A percentile compares a stretch with the other conserved stretches of the same genome.
These are phyloP conservation scores for Metschnikowia baotianmanensis DNA, from an alignment of 805 yeast species.

Conservation along the genomic window DNA sequence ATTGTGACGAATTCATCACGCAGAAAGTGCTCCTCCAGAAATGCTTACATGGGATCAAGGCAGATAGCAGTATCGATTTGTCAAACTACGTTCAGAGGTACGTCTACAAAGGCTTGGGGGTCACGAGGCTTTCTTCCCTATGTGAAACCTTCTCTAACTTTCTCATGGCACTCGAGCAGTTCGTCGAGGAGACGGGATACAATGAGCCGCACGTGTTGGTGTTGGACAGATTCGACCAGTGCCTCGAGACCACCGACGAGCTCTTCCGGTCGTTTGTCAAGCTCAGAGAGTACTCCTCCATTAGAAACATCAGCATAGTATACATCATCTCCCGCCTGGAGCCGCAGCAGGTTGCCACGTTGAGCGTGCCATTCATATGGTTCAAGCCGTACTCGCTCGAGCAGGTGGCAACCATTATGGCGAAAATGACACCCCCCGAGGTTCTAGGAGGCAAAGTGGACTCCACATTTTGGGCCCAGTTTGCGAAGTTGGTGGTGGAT, in stretches of 20 bases:
- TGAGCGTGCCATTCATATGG: slow-evolving; percentile 38
- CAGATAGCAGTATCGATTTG: slow-evolving; percentile 34
- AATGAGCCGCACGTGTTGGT: slow-evolving; percentile 41
- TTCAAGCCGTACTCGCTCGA: slow-evolving; percentile 38
- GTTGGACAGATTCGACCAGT: slow-evolving; percentile 47
- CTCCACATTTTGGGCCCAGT: slow-evolving; percentile 39
- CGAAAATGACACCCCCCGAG: slow-evolving; percentile 4
- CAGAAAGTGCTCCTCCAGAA: slow-evolving; percentile 40
- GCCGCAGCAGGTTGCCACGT: slow-evolving; percentile 36
- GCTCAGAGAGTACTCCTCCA: slow-evolving; percentile 41
- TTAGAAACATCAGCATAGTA: slow-evolving; percentile 34
- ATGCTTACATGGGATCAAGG: slow-evolving; percentile 37
- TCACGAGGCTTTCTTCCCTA: slow-evolving; percentile 25
- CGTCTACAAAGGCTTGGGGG: slow-evolving; percentile 27
- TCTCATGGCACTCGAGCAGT: slow-evolving; percentile 39
- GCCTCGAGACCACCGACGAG: slow-evolving; percentile 42
- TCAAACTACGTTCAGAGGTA: slow-evolving; percentile 18
- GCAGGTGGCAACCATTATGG: slow-evolving; percentile 37
- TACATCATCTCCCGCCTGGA: slow-evolving; percentile 42
- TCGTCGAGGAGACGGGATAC: slow-evolving; percentile 31
- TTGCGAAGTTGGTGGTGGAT: slow-evolving; percentile 44
- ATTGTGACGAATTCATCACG: slow-evolving; percentile 47
- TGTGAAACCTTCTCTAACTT: slow-evolving; percentile 45
- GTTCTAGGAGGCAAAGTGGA: slow-evolving; percentile 6
- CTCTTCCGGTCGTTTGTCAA: slow-evolving; percentile 39